phyloP scores from a whole-genome alignment of 257 asterid species.

The Nicotiana paniculata region DNA sequence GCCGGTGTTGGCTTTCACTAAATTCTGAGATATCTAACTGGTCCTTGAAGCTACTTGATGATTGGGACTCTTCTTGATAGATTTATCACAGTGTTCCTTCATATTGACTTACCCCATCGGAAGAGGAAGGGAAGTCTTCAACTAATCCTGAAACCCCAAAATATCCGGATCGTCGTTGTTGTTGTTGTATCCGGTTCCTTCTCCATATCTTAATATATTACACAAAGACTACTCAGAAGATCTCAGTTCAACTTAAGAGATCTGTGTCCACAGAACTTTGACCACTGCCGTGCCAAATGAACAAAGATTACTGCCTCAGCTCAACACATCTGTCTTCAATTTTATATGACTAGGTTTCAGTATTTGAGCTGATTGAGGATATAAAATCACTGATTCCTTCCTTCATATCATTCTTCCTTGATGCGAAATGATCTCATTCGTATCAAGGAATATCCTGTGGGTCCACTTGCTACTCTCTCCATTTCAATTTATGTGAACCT shows the following conservation, averaged over 20 bases:
- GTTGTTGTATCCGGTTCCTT: no score
- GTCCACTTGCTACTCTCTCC: no score
- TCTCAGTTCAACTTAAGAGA: background rate
- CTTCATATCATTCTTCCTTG: no score
- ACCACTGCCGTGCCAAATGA: background rate
- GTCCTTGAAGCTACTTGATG: background rate
- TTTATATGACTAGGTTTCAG: background rate
- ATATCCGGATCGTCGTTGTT: no score
- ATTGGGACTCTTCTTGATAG: background rate
- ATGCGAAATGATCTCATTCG: no score
- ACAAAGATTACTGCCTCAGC: background rate
- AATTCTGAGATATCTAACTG: background rate
- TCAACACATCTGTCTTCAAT: background rate
- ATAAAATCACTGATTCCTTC: no score
- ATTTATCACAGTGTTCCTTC: background rate
- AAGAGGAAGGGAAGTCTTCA: background rate
- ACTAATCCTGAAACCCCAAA: background rate
- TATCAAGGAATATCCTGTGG: no score
- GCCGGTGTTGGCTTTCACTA: background rate
- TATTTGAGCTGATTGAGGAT: no score
- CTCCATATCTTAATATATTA: no score
- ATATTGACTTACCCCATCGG: background rate
- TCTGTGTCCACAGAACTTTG: background rate
- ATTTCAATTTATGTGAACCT: no score
- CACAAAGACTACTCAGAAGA: no score